phyloP scores from a whole-genome alignment of 108 stramenopile genomes.

The Fistulifera pelliculosa region DNA sequence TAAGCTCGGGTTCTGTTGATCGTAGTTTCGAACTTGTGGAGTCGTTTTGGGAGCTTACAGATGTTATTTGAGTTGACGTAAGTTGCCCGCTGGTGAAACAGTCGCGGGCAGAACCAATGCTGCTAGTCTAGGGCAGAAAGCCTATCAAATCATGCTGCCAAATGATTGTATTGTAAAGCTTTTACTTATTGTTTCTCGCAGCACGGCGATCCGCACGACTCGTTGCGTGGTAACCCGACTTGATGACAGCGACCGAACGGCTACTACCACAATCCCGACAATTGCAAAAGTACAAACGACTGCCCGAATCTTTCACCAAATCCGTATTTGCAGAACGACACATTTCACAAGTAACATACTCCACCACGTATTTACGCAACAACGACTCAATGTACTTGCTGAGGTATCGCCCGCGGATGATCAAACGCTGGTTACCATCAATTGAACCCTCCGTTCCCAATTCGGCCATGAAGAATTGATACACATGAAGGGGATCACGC shows the following conservation, averaged over 20 bases:
- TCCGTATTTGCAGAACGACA: slow-evolving; percentile 95
- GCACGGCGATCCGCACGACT: slow-evolving; percentile 96
- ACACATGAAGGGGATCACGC: slow-evolving; percentile 94
- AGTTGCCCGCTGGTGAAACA: too few species aligned
- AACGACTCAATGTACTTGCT: slow-evolving; percentile 98
- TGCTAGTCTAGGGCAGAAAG: too few species aligned
- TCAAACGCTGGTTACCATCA: slow-evolving; percentile 97
- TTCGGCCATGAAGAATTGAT: slow-evolving; percentile 99
- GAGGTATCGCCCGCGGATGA: slow-evolving; percentile 94
- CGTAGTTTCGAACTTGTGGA: too few species aligned
- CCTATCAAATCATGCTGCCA: not conserved
- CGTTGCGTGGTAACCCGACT: slow-evolving; percentile 97
- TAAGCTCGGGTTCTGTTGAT: too few species aligned
- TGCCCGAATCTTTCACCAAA: slow-evolving; percentile 83
- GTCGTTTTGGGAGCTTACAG: too few species aligned
- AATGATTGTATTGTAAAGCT: not conserved
- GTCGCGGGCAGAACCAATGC: too few species aligned
- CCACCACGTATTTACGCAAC: slow-evolving; percentile 96
- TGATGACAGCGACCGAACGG: slow-evolving; percentile 91
- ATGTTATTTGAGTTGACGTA: too few species aligned
- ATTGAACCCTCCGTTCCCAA: slow-evolving; percentile 97
- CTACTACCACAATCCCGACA: slow-evolving; percentile 91
- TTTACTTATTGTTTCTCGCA: slow-evolving; percentile 82
- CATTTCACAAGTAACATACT: slow-evolving; percentile 99
- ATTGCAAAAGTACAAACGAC: slow-evolving; percentile 89